Percentiles rank a stretch among this genome's conserved stretches.
Evolutionary conservation across 2,329 filamentous ascomycete genomes (phyloP).

Genomic region (Verticillium alfalfae): DNA sequence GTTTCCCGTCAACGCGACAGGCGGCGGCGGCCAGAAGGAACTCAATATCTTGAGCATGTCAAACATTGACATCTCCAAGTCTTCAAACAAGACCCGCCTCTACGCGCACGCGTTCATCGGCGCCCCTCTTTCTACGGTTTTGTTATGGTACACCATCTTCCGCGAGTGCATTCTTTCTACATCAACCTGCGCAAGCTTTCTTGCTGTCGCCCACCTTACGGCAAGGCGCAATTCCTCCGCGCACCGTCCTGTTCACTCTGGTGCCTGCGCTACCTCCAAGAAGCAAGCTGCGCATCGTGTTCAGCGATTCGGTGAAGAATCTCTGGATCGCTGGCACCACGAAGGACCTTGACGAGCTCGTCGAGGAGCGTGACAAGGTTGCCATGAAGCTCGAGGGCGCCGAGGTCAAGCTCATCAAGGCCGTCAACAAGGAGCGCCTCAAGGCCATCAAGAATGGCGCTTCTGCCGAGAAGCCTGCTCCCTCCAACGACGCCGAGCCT

Average conservation of each 20-base stretch:
- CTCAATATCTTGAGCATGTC: slow-evolving; percentile 75
- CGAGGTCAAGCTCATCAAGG: slow-evolving; percentile 78
- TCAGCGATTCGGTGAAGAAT: slow-evolving; percentile 74
- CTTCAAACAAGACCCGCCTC: slow-evolving; percentile 55
- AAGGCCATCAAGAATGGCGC: slow-evolving; percentile 62
- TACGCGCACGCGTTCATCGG: slow-evolving; percentile 78
- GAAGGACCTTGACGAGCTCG: slow-evolving; percentile 71
- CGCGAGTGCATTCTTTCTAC: slow-evolving; percentile 85
- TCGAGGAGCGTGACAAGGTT: slow-evolving; percentile 74
- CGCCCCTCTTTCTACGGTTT: slow-evolving; percentile 86
- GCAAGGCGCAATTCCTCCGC: slow-evolving; percentile 80
- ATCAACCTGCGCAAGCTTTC: slow-evolving; percentile 89
- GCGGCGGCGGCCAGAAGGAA: slow-evolving; percentile 57
- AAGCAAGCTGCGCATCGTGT: slow-evolving; percentile 74
- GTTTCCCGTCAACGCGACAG: slow-evolving; percentile 81
- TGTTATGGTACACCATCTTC: slow-evolving; percentile 78
- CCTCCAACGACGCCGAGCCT: slow-evolving; percentile 58
- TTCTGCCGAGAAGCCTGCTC: slow-evolving; percentile 37
- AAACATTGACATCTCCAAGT: slow-evolving; percentile 56
- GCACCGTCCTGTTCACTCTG: slow-evolving; percentile 87
- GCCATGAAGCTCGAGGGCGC: slow-evolving; percentile 80
- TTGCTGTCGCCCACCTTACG: slow-evolving; percentile 80
- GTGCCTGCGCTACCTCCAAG: slow-evolving; percentile 75
- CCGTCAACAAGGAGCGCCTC: slow-evolving; percentile 65
- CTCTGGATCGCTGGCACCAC: slow-evolving; percentile 81